Conservation (phyloP, 2,329 filamentous ascomycete species). For the Fusarium zealandicum region DNA sequence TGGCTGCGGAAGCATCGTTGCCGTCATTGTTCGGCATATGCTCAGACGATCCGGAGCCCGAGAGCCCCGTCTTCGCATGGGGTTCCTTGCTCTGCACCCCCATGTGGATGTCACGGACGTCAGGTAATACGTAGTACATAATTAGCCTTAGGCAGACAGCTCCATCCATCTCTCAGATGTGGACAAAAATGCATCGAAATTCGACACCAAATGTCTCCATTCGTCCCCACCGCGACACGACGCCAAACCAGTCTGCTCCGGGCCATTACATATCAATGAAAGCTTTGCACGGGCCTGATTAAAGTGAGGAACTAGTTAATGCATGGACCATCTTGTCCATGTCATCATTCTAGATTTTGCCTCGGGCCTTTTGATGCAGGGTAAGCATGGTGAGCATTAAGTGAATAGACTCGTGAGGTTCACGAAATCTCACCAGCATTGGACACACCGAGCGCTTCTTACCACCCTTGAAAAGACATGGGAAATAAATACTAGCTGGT, state of each 20-base stretch:
- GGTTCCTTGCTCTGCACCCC: slow-evolving; percentile 5
- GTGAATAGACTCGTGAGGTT: background rate
- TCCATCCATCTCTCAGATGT: slow-evolving; percentile 1
- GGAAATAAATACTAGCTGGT: no score
- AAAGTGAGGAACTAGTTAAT: background rate
- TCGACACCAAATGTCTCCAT: background rate
- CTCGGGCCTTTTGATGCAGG: slow-evolving; percentile 1
- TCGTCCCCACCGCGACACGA: background rate
- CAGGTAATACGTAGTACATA: background rate
- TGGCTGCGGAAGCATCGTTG: background rate
- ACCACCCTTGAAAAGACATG: no score
- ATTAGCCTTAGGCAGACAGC: background rate
- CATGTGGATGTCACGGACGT: background rate
- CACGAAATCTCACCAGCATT: background rate
- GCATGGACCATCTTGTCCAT: background rate
- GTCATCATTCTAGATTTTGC: background rate
- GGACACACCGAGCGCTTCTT: no score
- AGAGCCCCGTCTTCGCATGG: background rate
- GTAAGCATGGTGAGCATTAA: slow-evolving; percentile 6
- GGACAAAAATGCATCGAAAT: background rate
- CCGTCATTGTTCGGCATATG: background rate
- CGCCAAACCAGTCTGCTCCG: background rate
- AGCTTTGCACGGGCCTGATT: background rate
- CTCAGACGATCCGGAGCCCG: background rate
- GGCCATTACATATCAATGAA: slow-evolving; percentile 1